Evolutionary conservation across 345 rosid genomes (phyloP), one percentile per base, ranked within the genome.

Genomic region (Eucalyptus curtisii): DNA sequence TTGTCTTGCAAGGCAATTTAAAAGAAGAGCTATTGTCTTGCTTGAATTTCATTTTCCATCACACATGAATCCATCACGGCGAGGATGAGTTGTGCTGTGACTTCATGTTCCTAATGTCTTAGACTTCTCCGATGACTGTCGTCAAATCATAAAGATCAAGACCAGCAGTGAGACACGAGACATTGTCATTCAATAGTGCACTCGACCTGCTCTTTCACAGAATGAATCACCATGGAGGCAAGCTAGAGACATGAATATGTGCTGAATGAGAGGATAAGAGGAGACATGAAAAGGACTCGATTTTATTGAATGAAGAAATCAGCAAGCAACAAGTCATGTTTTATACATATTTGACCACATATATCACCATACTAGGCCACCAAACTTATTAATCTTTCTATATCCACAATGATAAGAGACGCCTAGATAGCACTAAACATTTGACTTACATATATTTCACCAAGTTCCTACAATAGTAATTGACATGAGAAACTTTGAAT

Each of bases 31-130:
- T 4, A 8, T 66, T 61, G 12, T 61, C 13, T 13, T 31, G 6
- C 20, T n/a, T 66, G 22, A 33, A 19, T 33, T 17, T 68, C 24
- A 17, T 37, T 76, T 76, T 76, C 82, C 25, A 47, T 25, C 20
- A 17, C 37, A 88, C 14, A 10, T 84, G 24, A 37, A 37, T 87
- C 13, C 85, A 86, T 81, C 81, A 88, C 37, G 90, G 81, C 80
- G 92, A 93, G 25, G 93, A 92, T 45, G 93, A 87, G 31, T 86
- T 86, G 3, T 11, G 81, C 13, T 91, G 7, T 49, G 13, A 85
- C 92, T 0, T 88, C 86, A 13, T 82, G 91, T 71, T 71, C 82
- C 82, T 37, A 71, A 12, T 19, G 82, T 76, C 61, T 10, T 24
- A 55, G 61, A 55, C 30, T 55, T 55, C 61, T 55, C 61, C 13